A percentile compares a stretch with the other conserved stretches of the same genome.
Conservation (phyloP, 768 basidiomycete species). For the Infundibulicybe gibba region DNA sequence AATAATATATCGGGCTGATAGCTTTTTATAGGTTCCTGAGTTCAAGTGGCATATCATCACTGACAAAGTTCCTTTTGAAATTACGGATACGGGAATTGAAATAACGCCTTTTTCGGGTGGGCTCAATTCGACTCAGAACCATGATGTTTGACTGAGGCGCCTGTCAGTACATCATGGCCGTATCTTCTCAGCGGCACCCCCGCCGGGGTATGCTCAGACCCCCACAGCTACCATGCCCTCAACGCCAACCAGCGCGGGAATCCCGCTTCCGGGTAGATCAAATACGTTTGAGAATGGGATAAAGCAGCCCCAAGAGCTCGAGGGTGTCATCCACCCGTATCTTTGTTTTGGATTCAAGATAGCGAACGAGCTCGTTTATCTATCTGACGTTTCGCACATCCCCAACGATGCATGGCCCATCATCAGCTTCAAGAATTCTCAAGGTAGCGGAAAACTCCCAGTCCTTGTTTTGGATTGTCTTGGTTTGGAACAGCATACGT, state of each 20-base stretch:
- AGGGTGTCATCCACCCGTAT: conserved; percentile 48
- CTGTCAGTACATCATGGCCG: conserved; percentile 75
- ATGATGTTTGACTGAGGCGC: conserved; percentile 5
- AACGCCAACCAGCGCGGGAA: conserved; percentile 27
- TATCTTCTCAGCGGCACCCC: conserved; percentile 42
- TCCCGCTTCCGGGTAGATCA: conserved; percentile 20
- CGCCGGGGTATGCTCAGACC: conserved; percentile 34
- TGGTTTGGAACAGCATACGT: conserved; percentile 59
- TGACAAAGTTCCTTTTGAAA: conserved; percentile 62
- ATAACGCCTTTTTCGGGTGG: conserved; percentile 67
- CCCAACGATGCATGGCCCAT: conserved; percentile 69
- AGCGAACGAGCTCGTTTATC: conserved; percentile 64
- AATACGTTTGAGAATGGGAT: conserved; percentile 1
- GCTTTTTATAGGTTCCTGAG: conserved; percentile 59
- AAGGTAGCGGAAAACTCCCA: conserved; percentile 28
- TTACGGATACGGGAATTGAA: conserved; percentile 57
- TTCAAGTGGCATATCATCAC: conserved; percentile 82
- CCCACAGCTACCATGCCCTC: conserved; percentile 32
- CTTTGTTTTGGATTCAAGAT: conserved; percentile 69
- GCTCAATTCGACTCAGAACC: conserved; percentile 9
- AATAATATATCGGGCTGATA: background rate
- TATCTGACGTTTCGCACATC: conserved; percentile 81
- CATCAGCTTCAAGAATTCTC: conserved; percentile 23
- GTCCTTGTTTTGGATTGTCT: conserved; percentile 80
- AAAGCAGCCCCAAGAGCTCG: conserved; percentile 4